These are phyloP conservation scores for Iberis pinnata DNA, from an alignment of 345 rosid species.

Conservation along the genomic window DNA sequence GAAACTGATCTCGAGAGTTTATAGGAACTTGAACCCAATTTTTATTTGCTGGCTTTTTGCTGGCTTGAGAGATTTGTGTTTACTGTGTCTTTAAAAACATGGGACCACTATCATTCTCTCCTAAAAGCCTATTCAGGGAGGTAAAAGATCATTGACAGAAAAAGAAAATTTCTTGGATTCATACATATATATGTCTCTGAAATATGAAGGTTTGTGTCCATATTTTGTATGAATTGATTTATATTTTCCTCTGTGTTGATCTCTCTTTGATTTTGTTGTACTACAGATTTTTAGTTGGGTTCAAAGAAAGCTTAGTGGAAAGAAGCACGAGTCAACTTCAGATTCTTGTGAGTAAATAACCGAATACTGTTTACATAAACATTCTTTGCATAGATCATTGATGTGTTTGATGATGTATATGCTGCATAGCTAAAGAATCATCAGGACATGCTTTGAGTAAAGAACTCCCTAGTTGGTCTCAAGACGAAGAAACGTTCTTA, in stretches of 20 bases:
- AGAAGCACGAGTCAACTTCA: slow-evolving; percentile 23
- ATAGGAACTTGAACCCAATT: slow-evolving; percentile 28
- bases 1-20: slow-evolving; percentile 20
- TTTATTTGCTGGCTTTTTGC: slow-evolving; percentile 21
- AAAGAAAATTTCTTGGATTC: slow-evolving; percentile 27
- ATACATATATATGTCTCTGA: slow-evolving; percentile 15
- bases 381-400: slow-evolving; percentile 12
- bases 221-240: not conserved
- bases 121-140: slow-evolving; percentile 18
- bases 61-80: slow-evolving; percentile 22
- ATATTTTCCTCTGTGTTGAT: not conserved
- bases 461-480: slow-evolving; percentile 62
- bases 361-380: not conserved
- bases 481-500: slow-evolving; percentile 40
- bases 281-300: slow-evolving; percentile 64
- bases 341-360: slow-evolving; percentile 34
- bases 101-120: slow-evolving; percentile 28
- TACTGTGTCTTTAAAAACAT: slow-evolving; percentile 25
- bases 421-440: slow-evolving; percentile 22
- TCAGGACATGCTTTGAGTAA: slow-evolving; percentile 34
- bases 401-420: slow-evolving; percentile 16
- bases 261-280: slow-evolving; percentile 4
- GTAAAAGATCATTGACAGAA: slow-evolving; percentile 24
- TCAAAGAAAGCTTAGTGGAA: slow-evolving; percentile 50
- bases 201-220: slow-evolving; percentile 29